Evolutionary conservation across 345 rosid genomes (phyloP), one percentile per base, ranked within the genome.

Genomic region (Salix arbutifolia): DNA sequence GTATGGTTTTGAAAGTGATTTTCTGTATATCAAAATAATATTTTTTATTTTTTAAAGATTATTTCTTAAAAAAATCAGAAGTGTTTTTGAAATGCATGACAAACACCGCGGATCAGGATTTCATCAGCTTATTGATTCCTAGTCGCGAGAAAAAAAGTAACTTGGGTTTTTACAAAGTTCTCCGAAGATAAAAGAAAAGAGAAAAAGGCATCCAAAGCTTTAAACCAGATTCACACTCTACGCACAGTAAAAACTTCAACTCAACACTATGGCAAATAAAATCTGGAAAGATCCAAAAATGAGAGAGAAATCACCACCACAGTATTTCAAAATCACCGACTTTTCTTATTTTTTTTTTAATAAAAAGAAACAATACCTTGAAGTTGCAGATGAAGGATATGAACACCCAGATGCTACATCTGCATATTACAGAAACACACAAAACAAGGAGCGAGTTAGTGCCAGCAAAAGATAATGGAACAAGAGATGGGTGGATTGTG

Each of bases 391-490:
- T 64, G 75, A 8, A 35, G 76, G 74, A 69, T 74, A 79, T 9
- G 70, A 44, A 50, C 82, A 79, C 9, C 40, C 37, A 62, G 82
- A 25, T 26, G 78, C 18, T 23, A 46, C 73, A 61, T 6, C 82
- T 79, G 82, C 70, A 69, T 23, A 61, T 19, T 50, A 28, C 38
- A 60, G 35, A 21, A 64, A 44, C 40, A 72, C 8, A 33, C 11
- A 23, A 18, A n/a, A 42, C 11, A 40, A 69, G 28, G 26, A 61
- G 53, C 19, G 48, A 33, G 17, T 73, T 18, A 78, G 73, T 30
- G 37, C 38, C 6, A 11, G 1, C 5, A 12, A 30, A 9, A 52
- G 17, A 40, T 30, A 25, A 8, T 66, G 17, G 44, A 30, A 4
- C 4, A 12, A 46, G 12, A 28, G 14, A 18, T 35, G 5, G 38